Evolutionary conservation across 208 protist species (phyloP).

Genomic region (Tritrichomonas musculus): DNA sequence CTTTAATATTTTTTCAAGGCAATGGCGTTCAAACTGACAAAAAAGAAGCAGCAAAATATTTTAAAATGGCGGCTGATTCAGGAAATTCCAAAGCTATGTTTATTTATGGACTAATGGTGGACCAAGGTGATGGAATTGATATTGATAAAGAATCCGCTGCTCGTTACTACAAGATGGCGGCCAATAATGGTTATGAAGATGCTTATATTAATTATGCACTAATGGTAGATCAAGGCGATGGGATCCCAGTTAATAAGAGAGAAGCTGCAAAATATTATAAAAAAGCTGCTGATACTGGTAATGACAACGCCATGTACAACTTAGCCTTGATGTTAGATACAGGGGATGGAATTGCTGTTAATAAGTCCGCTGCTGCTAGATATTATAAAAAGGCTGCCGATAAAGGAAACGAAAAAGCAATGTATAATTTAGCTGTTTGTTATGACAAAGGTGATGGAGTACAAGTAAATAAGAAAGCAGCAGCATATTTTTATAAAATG

Average conservation of each 20-base stretch:
- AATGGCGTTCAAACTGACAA: neutral
- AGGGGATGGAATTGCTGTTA: neutral
- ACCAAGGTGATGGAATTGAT: neutral
- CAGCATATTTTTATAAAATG: neutral
- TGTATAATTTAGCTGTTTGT: neutral
- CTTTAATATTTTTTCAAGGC: neutral
- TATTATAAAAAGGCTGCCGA: constrained; percentile 3
- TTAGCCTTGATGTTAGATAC: neutral
- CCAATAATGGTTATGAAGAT: neutral
- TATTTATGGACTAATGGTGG: neutral
- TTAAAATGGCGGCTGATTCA: neutral
- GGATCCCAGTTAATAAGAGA: neutral
- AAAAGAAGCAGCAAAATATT: neutral
- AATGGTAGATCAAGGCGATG: neutral
- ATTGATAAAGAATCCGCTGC: neutral
- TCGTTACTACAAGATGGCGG: neutral
- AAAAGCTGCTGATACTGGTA: neutral
- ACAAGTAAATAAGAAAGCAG: neutral
- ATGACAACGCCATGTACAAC: neutral
- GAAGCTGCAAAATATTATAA: neutral
- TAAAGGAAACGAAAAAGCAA: neutral
- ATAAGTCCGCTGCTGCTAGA: neutral
- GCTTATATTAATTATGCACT: neutral
- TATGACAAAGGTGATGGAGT: neutral
- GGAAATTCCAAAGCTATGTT: neutral